Evolutionary conservation across 805 yeast species (phyloP).

Genomic region (Saccharomyces mikatae): DNA sequence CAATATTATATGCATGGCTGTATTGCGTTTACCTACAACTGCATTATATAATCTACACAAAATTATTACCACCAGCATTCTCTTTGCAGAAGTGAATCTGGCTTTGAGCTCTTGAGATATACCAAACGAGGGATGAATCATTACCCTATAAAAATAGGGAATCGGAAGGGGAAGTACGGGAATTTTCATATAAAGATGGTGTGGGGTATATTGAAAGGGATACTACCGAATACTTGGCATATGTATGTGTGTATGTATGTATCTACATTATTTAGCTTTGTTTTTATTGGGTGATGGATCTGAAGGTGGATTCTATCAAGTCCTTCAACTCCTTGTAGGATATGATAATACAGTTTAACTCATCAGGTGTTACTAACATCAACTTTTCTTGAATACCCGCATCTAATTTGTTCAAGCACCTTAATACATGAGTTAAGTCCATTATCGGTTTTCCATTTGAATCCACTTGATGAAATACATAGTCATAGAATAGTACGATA

Average conservation of each 20-base stretch:
- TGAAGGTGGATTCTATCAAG: conserved; percentile 60
- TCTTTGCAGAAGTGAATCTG: background rate
- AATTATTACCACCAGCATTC: background rate
- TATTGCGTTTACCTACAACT: background rate
- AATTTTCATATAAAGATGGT: background rate
- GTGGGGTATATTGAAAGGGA: background rate
- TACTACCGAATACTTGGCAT: background rate
- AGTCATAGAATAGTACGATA: conserved; percentile 68
- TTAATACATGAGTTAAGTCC: conserved; percentile 75
- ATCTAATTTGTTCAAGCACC: conserved; percentile 79
- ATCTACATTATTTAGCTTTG: background rate
- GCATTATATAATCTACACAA: background rate
- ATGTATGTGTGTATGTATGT: background rate
- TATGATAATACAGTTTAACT: conserved; percentile 74
- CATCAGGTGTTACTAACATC: conserved; percentile 74
- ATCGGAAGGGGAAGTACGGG: background rate
- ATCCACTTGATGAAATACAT: conserved; percentile 76
- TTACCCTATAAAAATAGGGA: background rate
- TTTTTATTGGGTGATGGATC: conserved; percentile 28
- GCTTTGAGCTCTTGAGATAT: background rate
- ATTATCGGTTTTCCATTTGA: conserved; percentile 68
- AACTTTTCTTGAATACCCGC: conserved; percentile 84
- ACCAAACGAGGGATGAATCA: background rate
- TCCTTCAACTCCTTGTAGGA: conserved; percentile 77
- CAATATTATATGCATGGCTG: background rate